Evolutionary conservation across 495 filamentous ascomycete species (phyloP), one percentile per base, ranked within the genome.

Genomic region (Neurospora sp.): DNA sequence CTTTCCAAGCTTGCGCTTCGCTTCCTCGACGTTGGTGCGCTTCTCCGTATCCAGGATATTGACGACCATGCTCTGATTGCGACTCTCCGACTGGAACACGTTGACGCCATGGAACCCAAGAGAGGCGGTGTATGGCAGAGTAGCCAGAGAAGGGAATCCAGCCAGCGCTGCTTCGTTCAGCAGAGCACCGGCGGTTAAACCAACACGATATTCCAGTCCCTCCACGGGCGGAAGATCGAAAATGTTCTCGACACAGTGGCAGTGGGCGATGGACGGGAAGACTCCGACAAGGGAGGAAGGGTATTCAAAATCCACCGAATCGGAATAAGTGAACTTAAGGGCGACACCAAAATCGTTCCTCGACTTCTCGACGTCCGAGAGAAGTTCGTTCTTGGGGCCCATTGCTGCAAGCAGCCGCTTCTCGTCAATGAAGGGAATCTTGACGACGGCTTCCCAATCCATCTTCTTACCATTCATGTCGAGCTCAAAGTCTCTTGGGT

Each of bases 401-500:
- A 99, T 96, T 13, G 95, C 96, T 40, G 85, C 83, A 43, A 99
- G 85, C 21, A 99, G 83, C 4, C 96, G 88, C 70, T 88, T 86
- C 79, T 98, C 94, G 39, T 98, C 94, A 76, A 99, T 99, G 82
- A 99, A 99, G 0, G 96, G 96, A 75, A 99, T 98, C 83, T 97
- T 98, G 71, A 98, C 94, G 45, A 99, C 94, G 39, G 96, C 96
- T 78, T 99, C 96, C 96, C 96, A 99, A 76, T 98, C 96, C 94
- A 97, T 96, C 85, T 97, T 99, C 86, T 99, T 99, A 72, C 96
- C 96, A 77, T 98, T 98, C 95, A 98, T 98, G 78, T 99, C 96
- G 24, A 99, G 87, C 75, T 97, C 94, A 76, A 99, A 99, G 75
- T 98, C 95, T 73, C 95, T 89, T 37, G 96, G 96, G 78, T 99